These are phyloP conservation scores for Periconia sp. DNA, from an alignment of 2,329 filamentous ascomycete species.

Conservation along the genomic window DNA sequence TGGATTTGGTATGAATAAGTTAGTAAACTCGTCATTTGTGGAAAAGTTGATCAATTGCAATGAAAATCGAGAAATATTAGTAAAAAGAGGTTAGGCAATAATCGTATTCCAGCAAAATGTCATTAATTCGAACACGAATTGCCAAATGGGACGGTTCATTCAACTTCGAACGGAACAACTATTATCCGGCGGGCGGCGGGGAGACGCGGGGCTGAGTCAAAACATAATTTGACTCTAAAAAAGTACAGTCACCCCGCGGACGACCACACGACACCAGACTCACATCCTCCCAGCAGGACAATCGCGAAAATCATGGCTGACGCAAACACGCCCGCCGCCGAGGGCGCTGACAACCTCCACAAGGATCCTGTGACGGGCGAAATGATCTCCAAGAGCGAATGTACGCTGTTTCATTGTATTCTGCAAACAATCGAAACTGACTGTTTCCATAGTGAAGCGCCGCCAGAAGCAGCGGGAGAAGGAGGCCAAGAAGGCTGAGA, in stretches of 20 bases:
- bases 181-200: background rate
- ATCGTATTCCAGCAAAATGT: too few species aligned
- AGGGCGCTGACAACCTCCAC: slow-evolving; percentile 63
- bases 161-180: background rate
- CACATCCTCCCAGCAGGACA: slow-evolving; percentile 8
- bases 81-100: too few species aligned
- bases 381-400: slow-evolving; percentile 59
- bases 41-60: too few species aligned
- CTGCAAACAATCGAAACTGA: slow-evolving; percentile 57
- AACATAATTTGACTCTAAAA: background rate
- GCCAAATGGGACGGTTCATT: too few species aligned
- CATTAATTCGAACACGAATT: too few species aligned
- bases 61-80: too few species aligned
- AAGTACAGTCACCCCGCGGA: background rate
- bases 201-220: background rate
- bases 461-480: slow-evolving; percentile 88
- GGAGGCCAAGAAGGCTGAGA: slow-evolving; percentile 87
- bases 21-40: too few species aligned
- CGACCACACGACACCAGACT: background rate
- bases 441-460: slow-evolving; percentile 77
- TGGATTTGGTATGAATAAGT: too few species aligned
- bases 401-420: slow-evolving; percentile 14
- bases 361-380: slow-evolving; percentile 94
- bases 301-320: slow-evolving; percentile 34
- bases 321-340: slow-evolving; percentile 29